Percentiles rank a stretch among this genome's conserved stretches.
Conservation (phyloP, 2,329 filamentous ascomycete species). For the Fusarium verticillioides region DNA sequence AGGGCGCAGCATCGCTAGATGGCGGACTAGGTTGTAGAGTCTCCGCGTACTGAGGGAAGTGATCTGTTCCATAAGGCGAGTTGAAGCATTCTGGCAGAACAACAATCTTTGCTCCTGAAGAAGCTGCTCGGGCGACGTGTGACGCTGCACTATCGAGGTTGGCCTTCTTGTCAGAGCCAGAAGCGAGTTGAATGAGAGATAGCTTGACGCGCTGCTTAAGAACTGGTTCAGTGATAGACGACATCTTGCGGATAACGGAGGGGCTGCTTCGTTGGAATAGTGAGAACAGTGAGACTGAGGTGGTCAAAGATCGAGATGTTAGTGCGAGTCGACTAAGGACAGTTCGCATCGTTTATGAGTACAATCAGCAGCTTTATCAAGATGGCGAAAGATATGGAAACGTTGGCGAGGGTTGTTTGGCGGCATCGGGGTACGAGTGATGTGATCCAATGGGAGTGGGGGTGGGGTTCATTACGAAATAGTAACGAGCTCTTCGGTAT, state of each 20-base stretch:
- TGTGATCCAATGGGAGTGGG: slow-evolving; percentile 28
- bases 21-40: slow-evolving; percentile 83
- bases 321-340: slow-evolving; percentile 17
- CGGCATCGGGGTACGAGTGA: slow-evolving; percentile 16
- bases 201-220: slow-evolving; percentile 83
- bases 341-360: slow-evolving; percentile 31
- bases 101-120: slow-evolving; percentile 81
- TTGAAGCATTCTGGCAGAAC: slow-evolving; percentile 99
- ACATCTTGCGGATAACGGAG: slow-evolving; percentile 50
- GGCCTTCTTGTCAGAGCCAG: slow-evolving; percentile 81
- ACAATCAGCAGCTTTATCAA: background rate
- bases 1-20: slow-evolving; percentile 75
- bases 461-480: slow-evolving; percentile 33
- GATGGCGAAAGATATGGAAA: slow-evolving; percentile 4
- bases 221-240: slow-evolving; percentile 53
- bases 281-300: slow-evolving; percentile 23
- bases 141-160: slow-evolving; percentile 85
- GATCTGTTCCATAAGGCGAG: slow-evolving; percentile 90
- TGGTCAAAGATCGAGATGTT: slow-evolving; percentile 23
- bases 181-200: slow-evolving; percentile 83
- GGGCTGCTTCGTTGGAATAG: slow-evolving; percentile 26
- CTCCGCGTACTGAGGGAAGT: slow-evolving; percentile 93
- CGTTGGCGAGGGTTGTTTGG: slow-evolving; percentile 8
- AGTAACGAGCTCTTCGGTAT: background rate
- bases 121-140: slow-evolving; percentile 85